phyloP scores from a whole-genome alignment of 2,329 filamentous ascomycete species.

The Plenodomus lindquistii region DNA sequence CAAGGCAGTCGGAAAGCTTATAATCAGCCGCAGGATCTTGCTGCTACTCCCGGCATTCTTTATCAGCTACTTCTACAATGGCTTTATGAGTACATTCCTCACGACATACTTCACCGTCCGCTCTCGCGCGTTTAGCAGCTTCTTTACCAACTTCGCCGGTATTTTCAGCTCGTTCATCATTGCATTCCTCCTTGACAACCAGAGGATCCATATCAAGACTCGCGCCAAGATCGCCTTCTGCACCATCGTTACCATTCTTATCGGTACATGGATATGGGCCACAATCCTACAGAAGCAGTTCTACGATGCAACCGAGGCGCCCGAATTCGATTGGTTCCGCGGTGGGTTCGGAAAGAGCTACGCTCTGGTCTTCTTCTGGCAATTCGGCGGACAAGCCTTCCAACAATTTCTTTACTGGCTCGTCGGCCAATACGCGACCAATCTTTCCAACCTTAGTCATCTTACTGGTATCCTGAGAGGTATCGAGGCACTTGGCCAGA shows the following conservation, averaged over 20 bases:
- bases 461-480: slow-evolving; percentile 43
- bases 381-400: slow-evolving; percentile 43
- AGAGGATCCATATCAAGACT: slow-evolving; percentile 39
- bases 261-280: slow-evolving; percentile 44
- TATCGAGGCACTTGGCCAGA: slow-evolving; percentile 41
- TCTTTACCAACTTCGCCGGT: slow-evolving; percentile 45
- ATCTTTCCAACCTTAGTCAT: slow-evolving; percentile 37
- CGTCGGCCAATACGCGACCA: slow-evolving; percentile 42
- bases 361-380: slow-evolving; percentile 43
- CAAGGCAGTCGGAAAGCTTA: slow-evolving; percentile 34
- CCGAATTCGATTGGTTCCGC: slow-evolving; percentile 40
- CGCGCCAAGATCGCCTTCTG: slow-evolving; percentile 35
- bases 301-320: slow-evolving; percentile 30
- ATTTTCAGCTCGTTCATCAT: slow-evolving; percentile 44
- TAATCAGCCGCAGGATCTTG: slow-evolving; percentile 36
- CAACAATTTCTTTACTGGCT: slow-evolving; percentile 45
- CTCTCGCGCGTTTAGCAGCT: slow-evolving; percentile 39
- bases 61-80: slow-evolving; percentile 46
- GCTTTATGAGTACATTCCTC: slow-evolving; percentile 41
- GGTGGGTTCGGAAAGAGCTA: slow-evolving; percentile 41
- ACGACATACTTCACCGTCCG: slow-evolving; percentile 44
- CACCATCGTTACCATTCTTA: slow-evolving; percentile 33
- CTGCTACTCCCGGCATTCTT: slow-evolving; percentile 42
- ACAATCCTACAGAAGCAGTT: slow-evolving; percentile 38
- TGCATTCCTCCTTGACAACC: slow-evolving; percentile 38